A percentile compares a stretch with the other conserved stretches of the same genome.
Conservation (phyloP, 1,139 yeast genomes). For the Protomyces macrosporus region DNA sequence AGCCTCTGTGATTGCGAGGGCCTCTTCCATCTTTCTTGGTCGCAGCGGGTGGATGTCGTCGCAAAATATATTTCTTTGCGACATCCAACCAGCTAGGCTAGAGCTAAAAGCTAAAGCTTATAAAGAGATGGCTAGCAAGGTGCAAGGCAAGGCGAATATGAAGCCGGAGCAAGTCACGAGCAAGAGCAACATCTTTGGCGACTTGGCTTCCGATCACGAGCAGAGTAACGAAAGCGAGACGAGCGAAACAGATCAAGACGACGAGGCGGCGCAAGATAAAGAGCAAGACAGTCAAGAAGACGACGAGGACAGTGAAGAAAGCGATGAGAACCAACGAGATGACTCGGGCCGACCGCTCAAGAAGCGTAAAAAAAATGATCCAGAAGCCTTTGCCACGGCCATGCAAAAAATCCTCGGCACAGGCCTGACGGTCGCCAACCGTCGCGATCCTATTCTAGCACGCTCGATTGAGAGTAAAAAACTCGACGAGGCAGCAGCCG, state of each 20-base stretch:
- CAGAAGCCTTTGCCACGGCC: constrained; percentile 72
- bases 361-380: constrained; percentile 50
- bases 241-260: not conserved
- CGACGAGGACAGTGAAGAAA: constrained; percentile 29
- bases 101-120: constrained; percentile 6
- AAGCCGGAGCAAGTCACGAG: constrained; percentile 20
- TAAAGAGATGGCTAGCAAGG: not conserved
- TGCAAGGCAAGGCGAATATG: not conserved
- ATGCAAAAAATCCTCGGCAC: constrained; percentile 80
- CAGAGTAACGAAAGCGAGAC: constrained; percentile 1
- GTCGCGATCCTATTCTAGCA: constrained; percentile 84
- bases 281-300: constrained; percentile 13
- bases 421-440: constrained; percentile 76
- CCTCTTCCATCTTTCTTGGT: not conserved
- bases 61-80: not conserved
- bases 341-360: constrained; percentile 35
- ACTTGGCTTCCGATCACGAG: not conserved
- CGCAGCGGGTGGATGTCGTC: not conserved
- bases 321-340: constrained; percentile 31
- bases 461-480: constrained; percentile 39
- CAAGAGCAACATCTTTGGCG: constrained; percentile 11
- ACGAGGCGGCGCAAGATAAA: not conserved
- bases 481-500: constrained; percentile 46
- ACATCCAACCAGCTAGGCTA: constrained; percentile 15
- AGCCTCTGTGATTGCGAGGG: not conserved